Conservation (phyloP, 352 stramenopile species). For the Thalassiosira ordinaria region DNA sequence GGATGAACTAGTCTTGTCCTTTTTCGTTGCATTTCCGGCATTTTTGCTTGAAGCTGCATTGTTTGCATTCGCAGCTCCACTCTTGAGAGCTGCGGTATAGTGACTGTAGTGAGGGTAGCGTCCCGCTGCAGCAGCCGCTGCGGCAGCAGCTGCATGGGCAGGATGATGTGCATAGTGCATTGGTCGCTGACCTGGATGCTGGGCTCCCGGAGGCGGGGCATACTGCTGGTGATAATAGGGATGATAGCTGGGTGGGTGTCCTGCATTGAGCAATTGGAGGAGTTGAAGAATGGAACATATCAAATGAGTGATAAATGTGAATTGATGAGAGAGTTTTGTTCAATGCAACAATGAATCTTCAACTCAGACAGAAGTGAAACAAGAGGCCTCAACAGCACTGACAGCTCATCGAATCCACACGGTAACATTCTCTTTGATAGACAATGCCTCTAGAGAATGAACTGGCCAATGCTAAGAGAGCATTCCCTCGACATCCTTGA, state of each 20-base stretch:
- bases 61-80: neutral
- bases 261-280: too few species aligned
- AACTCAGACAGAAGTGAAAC: too few species aligned
- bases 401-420: too few species aligned
- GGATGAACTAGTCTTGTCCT: neutral
- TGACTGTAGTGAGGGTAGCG: constrained; percentile 14
- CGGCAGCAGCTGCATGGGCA: neutral
- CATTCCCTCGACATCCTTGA: too few species aligned
- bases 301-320: neutral
- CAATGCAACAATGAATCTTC: neutral
- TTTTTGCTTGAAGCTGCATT: neutral
- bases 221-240: constrained; percentile 28
- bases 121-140: neutral
- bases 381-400: too few species aligned
- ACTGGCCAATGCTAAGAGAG: too few species aligned
- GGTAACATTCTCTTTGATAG: too few species aligned
- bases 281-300: neutral
- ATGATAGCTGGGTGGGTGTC: constrained; percentile 28
- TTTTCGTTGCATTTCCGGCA: neutral
- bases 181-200: neutral
- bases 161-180: constrained; percentile 21
- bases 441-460: too few species aligned
- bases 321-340: neutral
- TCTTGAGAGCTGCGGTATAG: constrained; percentile 16
- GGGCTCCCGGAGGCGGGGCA: constrained; percentile 7